A percentile compares a stretch with the other conserved stretches of the same genome.
These are phyloP conservation scores for Adansonia gregorii DNA, from an alignment of 441 rosid species.

Conservation along the genomic window DNA sequence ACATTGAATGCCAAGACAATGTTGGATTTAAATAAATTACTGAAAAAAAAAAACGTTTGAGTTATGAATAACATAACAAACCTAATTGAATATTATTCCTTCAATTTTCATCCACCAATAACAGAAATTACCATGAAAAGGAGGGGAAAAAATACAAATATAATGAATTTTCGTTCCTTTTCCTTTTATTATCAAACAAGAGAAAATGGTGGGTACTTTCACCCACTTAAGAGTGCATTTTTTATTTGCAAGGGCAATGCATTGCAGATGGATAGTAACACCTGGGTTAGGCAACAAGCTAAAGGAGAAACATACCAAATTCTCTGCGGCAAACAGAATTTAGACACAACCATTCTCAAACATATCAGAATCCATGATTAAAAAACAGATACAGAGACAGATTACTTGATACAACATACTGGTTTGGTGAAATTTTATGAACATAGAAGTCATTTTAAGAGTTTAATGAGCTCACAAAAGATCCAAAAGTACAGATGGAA, in stretches of 20 bases:
- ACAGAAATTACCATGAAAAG: neutral
- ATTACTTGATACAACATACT: neutral
- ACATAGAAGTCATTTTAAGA: constrained; percentile 8
- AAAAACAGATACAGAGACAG: neutral
- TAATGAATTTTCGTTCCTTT: neutral
- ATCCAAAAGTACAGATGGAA: neutral
- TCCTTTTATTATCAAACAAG: neutral
- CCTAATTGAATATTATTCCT: too few relatives aligned
- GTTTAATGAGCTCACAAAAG: constrained; percentile 14
- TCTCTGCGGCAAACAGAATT: neutral
- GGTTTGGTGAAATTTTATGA: neutral
- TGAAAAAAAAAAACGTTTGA: too few relatives aligned
- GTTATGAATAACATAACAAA: too few relatives aligned
- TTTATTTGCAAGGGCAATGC: too few relatives aligned
- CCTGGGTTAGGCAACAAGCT: neutral
- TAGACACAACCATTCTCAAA: neutral
- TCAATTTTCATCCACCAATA: too few relatives aligned
- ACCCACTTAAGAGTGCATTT: too few relatives aligned
- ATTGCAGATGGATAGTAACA: neutral
- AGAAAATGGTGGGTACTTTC: too few relatives aligned
- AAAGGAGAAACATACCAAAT: neutral
- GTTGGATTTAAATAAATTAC: too few relatives aligned
- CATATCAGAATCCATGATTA: neutral
- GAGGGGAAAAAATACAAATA: neutral
- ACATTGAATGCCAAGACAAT: neutral